A percentile compares a stretch with the other conserved stretches of the same genome.
Evolutionary conservation across 805 yeast genomes (phyloP).

Genomic region (Starmerella stigmatis): DNA sequence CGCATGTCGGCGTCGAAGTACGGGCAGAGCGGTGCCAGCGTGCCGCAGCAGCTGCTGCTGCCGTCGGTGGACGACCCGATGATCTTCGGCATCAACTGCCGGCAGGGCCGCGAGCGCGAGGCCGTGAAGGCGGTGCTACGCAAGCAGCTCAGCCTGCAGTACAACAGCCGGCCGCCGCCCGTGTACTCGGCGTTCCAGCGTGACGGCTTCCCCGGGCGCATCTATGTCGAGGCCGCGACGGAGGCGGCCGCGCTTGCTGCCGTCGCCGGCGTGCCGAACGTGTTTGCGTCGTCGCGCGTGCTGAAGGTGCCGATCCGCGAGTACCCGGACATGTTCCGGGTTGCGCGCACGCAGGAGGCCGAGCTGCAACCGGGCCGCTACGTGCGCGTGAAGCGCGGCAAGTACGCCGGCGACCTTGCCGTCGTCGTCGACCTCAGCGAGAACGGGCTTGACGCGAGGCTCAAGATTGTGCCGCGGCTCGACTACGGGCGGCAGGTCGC

Average conservation of each 20-base stretch:
- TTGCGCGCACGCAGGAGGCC: constrained; percentile 76
- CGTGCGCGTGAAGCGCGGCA: constrained; percentile 82
- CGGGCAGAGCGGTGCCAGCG: constrained; percentile 53
- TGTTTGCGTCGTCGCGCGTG: constrained; percentile 61
- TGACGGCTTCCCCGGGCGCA: constrained; percentile 82
- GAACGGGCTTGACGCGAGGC: constrained; percentile 88
- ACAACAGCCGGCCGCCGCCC: constrained; percentile 67
- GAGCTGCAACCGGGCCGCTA: constrained; percentile 86
- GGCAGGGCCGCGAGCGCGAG: constrained; percentile 88
- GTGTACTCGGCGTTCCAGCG: constrained; percentile 87
- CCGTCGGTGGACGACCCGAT: constrained; percentile 96
- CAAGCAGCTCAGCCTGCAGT: constrained; percentile 67
- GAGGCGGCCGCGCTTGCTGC: constrained; percentile 87
- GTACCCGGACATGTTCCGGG: constrained; percentile 84
- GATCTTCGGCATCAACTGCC: constrained; percentile 89
- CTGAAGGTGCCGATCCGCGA: constrained; percentile 85
- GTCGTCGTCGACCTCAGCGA: constrained; percentile 87
- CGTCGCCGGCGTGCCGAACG: constrained; percentile 78
- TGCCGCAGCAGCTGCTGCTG: constrained; percentile 82
- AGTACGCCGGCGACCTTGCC: constrained; percentile 86
- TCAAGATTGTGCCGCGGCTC: constrained; percentile 83
- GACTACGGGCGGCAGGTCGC: constrained; percentile 61
- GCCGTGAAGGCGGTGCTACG: constrained; percentile 74
- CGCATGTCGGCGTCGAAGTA: constrained; percentile 70
- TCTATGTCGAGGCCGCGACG: constrained; percentile 88